Evolutionary conservation across 768 basidiomycete species (phyloP).

Genomic region (Termitomyces sp.): DNA sequence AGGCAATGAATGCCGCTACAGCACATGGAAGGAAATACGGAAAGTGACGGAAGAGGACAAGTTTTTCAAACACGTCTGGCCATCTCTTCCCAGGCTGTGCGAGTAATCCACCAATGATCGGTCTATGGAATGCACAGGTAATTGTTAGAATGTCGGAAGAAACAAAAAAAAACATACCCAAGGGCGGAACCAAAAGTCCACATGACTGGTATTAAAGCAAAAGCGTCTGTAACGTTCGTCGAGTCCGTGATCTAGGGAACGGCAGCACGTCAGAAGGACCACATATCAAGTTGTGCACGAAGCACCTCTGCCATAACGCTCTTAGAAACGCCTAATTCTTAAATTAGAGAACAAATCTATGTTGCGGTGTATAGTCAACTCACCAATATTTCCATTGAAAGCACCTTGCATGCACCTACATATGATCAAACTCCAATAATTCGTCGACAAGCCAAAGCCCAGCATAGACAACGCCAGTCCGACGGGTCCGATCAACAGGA

Average conservation of each 20-base stretch:
- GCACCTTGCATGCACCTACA: conserved; percentile 18
- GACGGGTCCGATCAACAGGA: conserved; percentile 27
- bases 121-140: neutral
- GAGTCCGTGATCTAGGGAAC: conserved; percentile 21
- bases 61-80: conserved; percentile 21
- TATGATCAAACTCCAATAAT: conserved; percentile 11
- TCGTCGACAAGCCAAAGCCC: conserved; percentile 28
- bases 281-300: neutral
- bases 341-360: neutral
- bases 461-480: conserved; percentile 27
- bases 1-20: conserved; percentile 14
- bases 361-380: neutral
- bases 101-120: conserved; percentile 25
- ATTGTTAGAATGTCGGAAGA: neutral
- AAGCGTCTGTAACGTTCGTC: conserved; percentile 23
- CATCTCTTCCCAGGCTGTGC: conserved; percentile 26
- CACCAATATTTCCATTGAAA: conserved; percentile 38
- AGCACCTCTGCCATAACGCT: conserved; percentile 18
- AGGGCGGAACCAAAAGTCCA: conserved; percentile 22
- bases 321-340: conserved; percentile 13
- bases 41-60: conserved; percentile 24
- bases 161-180: conserved; percentile 14
- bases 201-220: conserved; percentile 23
- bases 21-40: conserved; percentile 31
- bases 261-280: neutral